These are phyloP conservation scores for Aspergillus piperis DNA, from an alignment of 2,329 filamentous ascomycete species.

Conservation along the genomic window DNA sequence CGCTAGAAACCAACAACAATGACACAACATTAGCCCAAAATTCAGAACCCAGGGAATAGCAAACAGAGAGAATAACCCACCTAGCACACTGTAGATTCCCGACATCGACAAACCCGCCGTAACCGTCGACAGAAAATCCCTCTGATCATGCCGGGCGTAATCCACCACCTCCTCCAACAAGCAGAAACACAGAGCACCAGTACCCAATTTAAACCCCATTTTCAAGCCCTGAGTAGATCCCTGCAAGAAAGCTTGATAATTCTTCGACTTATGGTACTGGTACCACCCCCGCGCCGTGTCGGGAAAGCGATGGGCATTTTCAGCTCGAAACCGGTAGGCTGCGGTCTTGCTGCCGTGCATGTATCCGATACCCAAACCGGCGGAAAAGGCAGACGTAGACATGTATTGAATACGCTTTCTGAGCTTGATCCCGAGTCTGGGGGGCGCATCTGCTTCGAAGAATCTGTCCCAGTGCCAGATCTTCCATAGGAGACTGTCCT, in stretches of 20 bases:
- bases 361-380: constrained; percentile 71
- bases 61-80: constrained; percentile 53
- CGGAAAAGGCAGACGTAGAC: constrained; percentile 61
- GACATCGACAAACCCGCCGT: constrained; percentile 82
- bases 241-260: constrained; percentile 81
- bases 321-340: constrained; percentile 83
- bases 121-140: constrained; percentile 79
- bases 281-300: constrained; percentile 85
- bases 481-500: constrained; percentile 24
- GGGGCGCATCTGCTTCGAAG: constrained; percentile 40
- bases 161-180: constrained; percentile 84
- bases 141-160: constrained; percentile 56
- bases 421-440: constrained; percentile 63
- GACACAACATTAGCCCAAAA: constrained; percentile 1
- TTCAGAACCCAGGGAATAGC: not conserved
- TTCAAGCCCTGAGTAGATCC: constrained; percentile 72
- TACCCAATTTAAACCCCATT: constrained; percentile 69
- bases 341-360: constrained; percentile 72
- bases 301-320: constrained; percentile 93
- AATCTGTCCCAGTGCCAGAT: constrained; percentile 40
- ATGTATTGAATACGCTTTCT: constrained; percentile 67
- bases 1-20: constrained; percentile 53
- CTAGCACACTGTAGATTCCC: constrained; percentile 82
- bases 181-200: constrained; percentile 77
- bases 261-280: constrained; percentile 98